A percentile compares a stretch with the other conserved stretches of the same genome.
These are phyloP conservation scores for Wickerhamomyces rabaulensis DNA, from an alignment of 805 yeast species.

Conservation along the genomic window DNA sequence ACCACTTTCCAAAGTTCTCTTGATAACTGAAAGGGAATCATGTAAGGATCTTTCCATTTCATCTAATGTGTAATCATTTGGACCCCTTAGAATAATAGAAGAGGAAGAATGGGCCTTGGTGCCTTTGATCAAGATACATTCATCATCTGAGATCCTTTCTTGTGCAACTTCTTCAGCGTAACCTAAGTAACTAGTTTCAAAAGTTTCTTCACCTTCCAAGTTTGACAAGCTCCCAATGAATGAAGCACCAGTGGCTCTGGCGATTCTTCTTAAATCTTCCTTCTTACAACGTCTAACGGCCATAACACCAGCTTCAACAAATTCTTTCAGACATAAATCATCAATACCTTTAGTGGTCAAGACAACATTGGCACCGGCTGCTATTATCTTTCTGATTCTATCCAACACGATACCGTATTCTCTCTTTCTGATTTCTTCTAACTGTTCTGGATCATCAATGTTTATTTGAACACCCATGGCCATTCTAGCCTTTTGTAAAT, in stretches of 20 bases:
- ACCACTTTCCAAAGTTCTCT: constrained; percentile 93
- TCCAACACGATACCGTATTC: constrained; percentile 63
- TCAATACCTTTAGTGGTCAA: constrained; percentile 95
- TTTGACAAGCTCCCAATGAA: constrained; percentile 82
- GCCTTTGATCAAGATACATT: constrained; percentile 90
- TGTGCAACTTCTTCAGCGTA: constrained; percentile 90
- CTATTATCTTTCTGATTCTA: constrained; percentile 85
- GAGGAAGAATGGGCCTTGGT: constrained; percentile 92
- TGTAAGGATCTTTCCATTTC: constrained; percentile 98
- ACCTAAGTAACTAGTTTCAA: constrained; percentile 77
- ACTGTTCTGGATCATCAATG: constrained; percentile 94
- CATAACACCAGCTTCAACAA: constrained; percentile 82
- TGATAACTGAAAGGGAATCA: constrained; percentile 90
- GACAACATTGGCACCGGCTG: constrained; percentile 82
- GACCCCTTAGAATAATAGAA: constrained; percentile 90
- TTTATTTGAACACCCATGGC: constrained; percentile 97
- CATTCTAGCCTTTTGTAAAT: constrained; percentile 94
- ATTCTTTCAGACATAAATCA: constrained; percentile 95
- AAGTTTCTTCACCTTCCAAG: constrained; percentile 87
- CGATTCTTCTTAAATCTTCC: constrained; percentile 94
- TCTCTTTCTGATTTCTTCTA: constrained; percentile 89
- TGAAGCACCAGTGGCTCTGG: constrained; percentile 97
- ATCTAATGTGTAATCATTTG: constrained; percentile 91
- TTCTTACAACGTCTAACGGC: constrained; percentile 94
- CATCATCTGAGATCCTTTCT: constrained; percentile 89